Evolutionary conservation across 352 stramenopile species (phyloP), one percentile per base, ranked within the genome.

Genomic region (Plasmopara muralis): DNA sequence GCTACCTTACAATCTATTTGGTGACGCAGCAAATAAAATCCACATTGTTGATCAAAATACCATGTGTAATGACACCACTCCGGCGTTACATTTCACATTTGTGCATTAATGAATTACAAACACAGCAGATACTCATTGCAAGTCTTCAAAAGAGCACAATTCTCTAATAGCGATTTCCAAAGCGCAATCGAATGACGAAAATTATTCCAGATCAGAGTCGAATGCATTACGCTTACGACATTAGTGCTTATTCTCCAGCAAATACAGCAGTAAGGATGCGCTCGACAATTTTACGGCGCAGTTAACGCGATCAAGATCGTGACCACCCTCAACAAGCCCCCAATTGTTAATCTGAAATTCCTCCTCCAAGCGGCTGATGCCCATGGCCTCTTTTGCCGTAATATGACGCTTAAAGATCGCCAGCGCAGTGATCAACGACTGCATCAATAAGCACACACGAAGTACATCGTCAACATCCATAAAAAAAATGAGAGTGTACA

Each of bases 341-440:
- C 85, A 95, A 43, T 82, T 77, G 49, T 70, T 76, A 57, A 95
- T 95, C 72, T 95, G 82, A 67, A 90, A 95, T 53, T 95, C 84
- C 44, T 95, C 84, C 51, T 95, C 84, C 44, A 93, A 51, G 28
- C 84, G 82, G 41, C 77, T 83, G 13, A 92, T 70, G 5, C 92
- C 80, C 67, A 91, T 90, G 8, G 84, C 84, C 55, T 93, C 83
- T 61, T 87, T 92, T 25, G 81, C 66, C 25, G 79, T 89, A 48
- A 93, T 83, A 62, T 93, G 77, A 33, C 83, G 83, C 63, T 92
- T 90, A 54, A 77, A 78, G n/a, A 93, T 56, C 10, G 81, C 83
- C 51, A 87, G 56, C 20, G 83, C 79, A 28, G 81, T 85, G 65
- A 91, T 91, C 39, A 93, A 67, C 48, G 83, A 93, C 81, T 87